Conservation (phyloP, 2,329 filamentous ascomycete genomes). For the Paraphaeosphaeria sporulosa region DNA sequence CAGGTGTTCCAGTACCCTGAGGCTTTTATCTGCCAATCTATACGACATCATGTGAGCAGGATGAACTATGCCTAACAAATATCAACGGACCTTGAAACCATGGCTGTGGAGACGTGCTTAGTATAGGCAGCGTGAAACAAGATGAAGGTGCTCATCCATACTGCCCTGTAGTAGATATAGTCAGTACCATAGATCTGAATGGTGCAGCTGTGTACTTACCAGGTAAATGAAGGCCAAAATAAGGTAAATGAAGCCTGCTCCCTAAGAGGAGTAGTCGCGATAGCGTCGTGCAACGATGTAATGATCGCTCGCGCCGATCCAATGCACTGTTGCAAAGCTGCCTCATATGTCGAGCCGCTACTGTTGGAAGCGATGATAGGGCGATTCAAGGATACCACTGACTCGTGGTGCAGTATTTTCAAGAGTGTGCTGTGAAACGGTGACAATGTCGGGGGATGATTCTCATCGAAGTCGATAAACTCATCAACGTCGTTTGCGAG, state of each 20-base stretch:
- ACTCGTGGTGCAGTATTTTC: conserved; percentile 58
- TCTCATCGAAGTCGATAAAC: conserved; percentile 50
- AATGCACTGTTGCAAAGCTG: conserved; percentile 61
- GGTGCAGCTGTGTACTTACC: conserved; percentile 30
- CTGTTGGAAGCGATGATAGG: conserved; percentile 58
- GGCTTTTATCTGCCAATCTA: conserved; percentile 35
- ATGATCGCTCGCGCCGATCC: conserved; percentile 59
- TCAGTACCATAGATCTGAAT: neutral
- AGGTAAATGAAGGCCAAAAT: conserved; percentile 49
- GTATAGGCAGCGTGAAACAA: conserved; percentile 60
- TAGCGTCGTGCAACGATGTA: conserved; percentile 48
- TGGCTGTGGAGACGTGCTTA: conserved; percentile 50
- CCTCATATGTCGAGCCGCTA: conserved; percentile 55
- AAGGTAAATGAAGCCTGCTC: conserved; percentile 17
- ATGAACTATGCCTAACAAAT: neutral
- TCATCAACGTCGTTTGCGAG: conserved; percentile 65
- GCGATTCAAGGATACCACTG: conserved; percentile 60
- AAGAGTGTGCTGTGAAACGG: conserved; percentile 54
- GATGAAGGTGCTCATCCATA: conserved; percentile 63
- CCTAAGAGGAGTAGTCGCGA: conserved; percentile 7
- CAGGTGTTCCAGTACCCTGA: conserved; percentile 36
- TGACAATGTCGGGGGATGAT: neutral
- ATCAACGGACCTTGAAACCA: conserved; percentile 50
- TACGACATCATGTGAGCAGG: conserved; percentile 15
- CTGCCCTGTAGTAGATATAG: conserved; percentile 30